Evolutionary conservation across 345 rosid genomes (phyloP), one percentile per base, ranked within the genome.

Genomic region (Hirschfeldia incana): DNA sequence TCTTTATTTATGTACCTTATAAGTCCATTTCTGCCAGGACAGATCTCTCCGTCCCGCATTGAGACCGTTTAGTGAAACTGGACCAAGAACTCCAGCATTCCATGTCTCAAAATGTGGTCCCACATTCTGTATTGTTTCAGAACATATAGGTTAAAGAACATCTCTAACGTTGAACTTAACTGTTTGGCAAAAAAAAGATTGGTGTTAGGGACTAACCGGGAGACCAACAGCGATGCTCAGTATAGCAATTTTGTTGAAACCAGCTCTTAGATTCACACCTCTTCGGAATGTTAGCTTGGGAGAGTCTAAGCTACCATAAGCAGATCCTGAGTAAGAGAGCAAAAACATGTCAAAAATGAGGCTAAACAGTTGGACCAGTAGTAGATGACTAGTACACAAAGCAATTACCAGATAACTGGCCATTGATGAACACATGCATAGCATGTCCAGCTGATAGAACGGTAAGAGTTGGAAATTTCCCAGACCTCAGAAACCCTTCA

Each of bases 91-190:
- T 67, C 99, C 99, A 61, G 99, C 85, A 81, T 95, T 95, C 98
- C 98, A 95, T 74, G 89, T 92, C 93, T 95, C 99, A 69, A 87
- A 95, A 84, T 91, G 99, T 34, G 97, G 97, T 72, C 99, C 99
- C 29, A 95, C 94, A 81, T 95, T 95, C 99, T 95, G 85, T 74
- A 61, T 59, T 36, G 75, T 46, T 49, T 72, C 71, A 82, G 65
- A 36, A 15, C 74, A 84, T 60, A 44, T 76, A 15, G 13, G 62
- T 46, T 7, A 34, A 29, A 76, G 32, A 66, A n/a, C 57, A 51
- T 51, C 57, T n/a, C 57, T 51, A 36, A n/a, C 57, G 7, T 51
- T 51, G 57, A 51, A 8, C 73, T 55, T 32, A 39, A 5, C 42
- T 65, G 29, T 27, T 33, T 44, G 32, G 57, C 30, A 21, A 27